Conservation (phyloP, 129 eudicot genomes). For the Flaveria ramosissima region DNA sequence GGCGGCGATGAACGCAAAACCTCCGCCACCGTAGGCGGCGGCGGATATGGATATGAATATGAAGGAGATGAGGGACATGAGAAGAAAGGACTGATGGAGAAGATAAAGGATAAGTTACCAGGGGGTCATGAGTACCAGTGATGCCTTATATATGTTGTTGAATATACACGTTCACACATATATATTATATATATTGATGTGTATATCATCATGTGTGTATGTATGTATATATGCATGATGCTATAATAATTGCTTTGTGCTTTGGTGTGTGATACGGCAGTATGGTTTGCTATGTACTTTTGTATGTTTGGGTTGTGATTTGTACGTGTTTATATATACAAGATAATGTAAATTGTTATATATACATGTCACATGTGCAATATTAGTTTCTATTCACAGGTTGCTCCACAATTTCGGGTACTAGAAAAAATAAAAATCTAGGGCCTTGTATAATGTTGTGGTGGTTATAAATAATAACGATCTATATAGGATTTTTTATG, state of each 20-base stretch:
- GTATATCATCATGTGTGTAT: background rate
- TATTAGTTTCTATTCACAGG: too few relatives aligned
- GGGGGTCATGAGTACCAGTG: constrained; percentile 36
- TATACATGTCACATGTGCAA: too few relatives aligned
- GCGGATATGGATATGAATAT: constrained; percentile 36
- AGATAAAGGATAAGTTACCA: constrained; percentile 74
- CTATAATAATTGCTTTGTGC: constrained; percentile 24
- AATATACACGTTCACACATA: background rate
- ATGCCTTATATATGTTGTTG: background rate
- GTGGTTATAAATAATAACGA: too few relatives aligned
- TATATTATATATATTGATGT: background rate
- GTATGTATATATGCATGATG: constrained; percentile 8
- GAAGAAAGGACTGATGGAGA: constrained; percentile 64
- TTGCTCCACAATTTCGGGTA: too few relatives aligned
- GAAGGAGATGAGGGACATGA: constrained; percentile 57
- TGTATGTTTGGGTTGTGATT: constrained; percentile 11
- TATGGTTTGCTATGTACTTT: constrained; percentile 5
- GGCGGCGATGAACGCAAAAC: constrained; percentile 25
- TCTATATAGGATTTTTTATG: too few relatives aligned
- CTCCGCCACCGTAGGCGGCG: constrained; percentile 12
- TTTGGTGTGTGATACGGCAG: constrained; percentile 13
- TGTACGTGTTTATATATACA: constrained; percentile 7
- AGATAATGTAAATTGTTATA: background rate
- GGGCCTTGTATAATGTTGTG: too few relatives aligned
- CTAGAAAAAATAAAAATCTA: too few relatives aligned